Evolutionary conservation across 1,284 basidiomycete species (phyloP).

Genomic region (Cutaneotrichosporon sp.): DNA sequence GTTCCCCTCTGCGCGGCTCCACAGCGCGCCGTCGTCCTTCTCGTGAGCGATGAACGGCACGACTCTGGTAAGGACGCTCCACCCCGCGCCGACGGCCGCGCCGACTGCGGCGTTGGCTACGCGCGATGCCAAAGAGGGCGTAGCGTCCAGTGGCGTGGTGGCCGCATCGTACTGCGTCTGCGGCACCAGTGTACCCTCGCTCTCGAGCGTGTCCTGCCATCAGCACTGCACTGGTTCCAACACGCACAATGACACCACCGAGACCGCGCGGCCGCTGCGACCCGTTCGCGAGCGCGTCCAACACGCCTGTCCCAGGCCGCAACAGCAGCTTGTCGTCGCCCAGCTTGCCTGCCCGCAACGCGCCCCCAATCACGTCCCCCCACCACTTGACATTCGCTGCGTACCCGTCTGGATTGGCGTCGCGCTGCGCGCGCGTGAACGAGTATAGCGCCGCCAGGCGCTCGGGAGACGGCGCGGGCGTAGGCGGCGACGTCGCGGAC

Average conservation of each 20-base stretch:
- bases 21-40: constrained; percentile 57
- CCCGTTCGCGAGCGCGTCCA: constrained; percentile 56
- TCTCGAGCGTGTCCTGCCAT: constrained; percentile 28
- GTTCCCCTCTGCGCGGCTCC: constrained; percentile 57
- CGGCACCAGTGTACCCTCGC: constrained; percentile 50
- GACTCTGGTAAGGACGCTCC: constrained; percentile 61
- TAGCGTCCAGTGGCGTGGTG: constrained; percentile 61
- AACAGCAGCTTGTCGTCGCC: constrained; percentile 58
- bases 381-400: constrained; percentile 81
- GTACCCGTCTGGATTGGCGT: constrained; percentile 77
- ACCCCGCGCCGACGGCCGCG: constrained; percentile 72
- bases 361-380: constrained; percentile 62
- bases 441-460: constrained; percentile 81
- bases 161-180: constrained; percentile 58
- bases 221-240: not conserved
- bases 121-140: constrained; percentile 64
- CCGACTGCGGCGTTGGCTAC: constrained; percentile 66
- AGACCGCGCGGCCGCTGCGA: constrained; percentile 65
- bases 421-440: constrained; percentile 75
- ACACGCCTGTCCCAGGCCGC: constrained; percentile 56
- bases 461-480: constrained; percentile 44
- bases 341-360: constrained; percentile 57
- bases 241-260: constrained; percentile 71
- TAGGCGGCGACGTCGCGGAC: constrained; percentile 15
- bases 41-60: constrained; percentile 53